Evolutionary conservation across 2,329 filamentous ascomycete species (phyloP), one percentile per base, ranked within the genome.

Genomic region (Falciphora oryzae): DNA sequence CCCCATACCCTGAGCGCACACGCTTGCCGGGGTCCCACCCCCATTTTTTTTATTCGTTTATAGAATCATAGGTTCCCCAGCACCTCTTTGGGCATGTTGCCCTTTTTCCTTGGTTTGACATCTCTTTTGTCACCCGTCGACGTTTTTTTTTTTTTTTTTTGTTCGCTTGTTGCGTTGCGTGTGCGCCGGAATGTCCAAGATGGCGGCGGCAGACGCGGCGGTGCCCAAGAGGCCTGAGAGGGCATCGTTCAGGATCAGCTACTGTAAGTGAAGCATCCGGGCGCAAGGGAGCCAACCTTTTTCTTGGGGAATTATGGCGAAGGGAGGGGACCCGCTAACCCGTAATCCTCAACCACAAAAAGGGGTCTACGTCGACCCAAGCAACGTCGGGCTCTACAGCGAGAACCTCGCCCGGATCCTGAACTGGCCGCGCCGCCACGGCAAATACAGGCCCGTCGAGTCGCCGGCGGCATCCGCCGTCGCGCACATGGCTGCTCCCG

Each of bases 341-440:
- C 4, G 13, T 16, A 4, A 38, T 18, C 18, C 8, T 18, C 28
- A 59, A 13, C 56, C 18, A 18, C 27, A 50, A 22, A 53, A 53
- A 63, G 62, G 38, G n/a, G 6, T 59, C 32, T 63, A 63, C 31
- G 38, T 63, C 11, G 4, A 58, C 32, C 53, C 62, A 6, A 28
- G 25, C 25, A 22, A 38, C 22, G 62, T 29, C 31, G 25, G 16
- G n/a, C 29, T 32, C 14, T 28, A 50, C 62, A 63, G 53, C 32
- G 28, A 50, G 11, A 53, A 38, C 53, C 62, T 63, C 56, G 56
- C 62, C 53, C 56, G 53, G 13, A 56, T 53, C 29, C 57, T 63
- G 29, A 63, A 63, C 31, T 57, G 57, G 56, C 56, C 53, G 25
- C 13, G 53, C 29, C 14, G 22, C 31, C 35, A 59, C 16, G 56